Conservation (phyloP, 148 eudicot genomes). For the Beta vulgaris region DNA sequence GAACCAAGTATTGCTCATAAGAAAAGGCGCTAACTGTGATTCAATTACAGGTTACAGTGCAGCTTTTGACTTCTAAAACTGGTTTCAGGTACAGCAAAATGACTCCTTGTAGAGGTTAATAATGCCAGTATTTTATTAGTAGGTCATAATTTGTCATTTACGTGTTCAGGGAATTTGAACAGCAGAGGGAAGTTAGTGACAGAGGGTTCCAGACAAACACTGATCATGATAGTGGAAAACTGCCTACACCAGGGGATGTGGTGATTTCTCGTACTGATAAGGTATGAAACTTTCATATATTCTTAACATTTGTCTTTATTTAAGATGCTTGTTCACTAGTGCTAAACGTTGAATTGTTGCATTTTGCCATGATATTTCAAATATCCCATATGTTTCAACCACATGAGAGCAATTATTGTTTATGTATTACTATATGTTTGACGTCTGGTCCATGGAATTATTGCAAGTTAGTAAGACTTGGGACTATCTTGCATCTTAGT, state of each 20-base stretch:
- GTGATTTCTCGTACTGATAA: constrained; percentile 48
- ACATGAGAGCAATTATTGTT: not conserved
- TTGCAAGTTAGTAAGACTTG: not conserved
- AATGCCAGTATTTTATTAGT: not conserved
- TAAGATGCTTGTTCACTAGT: not conserved
- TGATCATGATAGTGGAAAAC: constrained; percentile 44
- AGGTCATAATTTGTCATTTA: constrained; percentile 12
- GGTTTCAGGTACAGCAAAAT: constrained; percentile 72
- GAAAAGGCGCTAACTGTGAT: constrained; percentile 17
- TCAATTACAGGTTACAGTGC: constrained; percentile 78
- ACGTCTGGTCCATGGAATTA: not conserved
- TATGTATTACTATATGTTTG: not conserved
- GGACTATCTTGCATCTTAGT: not conserved
- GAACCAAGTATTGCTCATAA: not conserved
- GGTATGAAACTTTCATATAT: constrained; percentile 33
- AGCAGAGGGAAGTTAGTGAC: constrained; percentile 85
- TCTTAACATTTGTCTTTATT: not conserved
- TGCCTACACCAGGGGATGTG: constrained; percentile 36
- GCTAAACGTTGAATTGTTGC: not conserved
- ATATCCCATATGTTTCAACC: not conserved
- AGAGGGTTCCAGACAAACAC: constrained; percentile 58
- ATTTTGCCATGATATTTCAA: not conserved
- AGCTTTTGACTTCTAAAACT: constrained; percentile 88
- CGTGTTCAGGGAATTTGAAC: constrained; percentile 85
- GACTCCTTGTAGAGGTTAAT: not conserved